phyloP scores from a whole-genome alignment of 2,329 filamentous ascomycete species.

The Phyllosticta ampelicida region DNA sequence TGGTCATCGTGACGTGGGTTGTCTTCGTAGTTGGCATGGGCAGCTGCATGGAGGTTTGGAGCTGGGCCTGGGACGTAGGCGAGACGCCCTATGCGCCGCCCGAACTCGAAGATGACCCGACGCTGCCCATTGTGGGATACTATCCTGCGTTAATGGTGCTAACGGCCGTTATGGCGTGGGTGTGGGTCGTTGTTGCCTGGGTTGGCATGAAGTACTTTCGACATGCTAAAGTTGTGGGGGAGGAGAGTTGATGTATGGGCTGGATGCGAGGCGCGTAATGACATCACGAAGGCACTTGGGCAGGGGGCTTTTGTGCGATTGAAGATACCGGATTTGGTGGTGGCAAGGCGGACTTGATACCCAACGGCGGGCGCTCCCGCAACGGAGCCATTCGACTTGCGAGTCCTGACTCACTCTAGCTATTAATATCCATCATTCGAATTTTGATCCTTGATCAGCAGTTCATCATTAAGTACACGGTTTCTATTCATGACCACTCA shows the following conservation, averaged over 20 bases:
- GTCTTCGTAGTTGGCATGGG: conserved; percentile 97
- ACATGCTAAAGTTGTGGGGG: conserved; percentile 79
- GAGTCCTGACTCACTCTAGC: too few species aligned
- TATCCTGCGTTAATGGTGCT: conserved; percentile 91
- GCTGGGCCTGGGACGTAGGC: conserved; percentile 98
- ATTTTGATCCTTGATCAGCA: too few species aligned
- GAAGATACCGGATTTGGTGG: too few species aligned
- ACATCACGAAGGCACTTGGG: background rate
- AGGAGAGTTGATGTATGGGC: conserved; percentile 28
- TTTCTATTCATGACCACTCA: too few species aligned
- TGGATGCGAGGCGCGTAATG: background rate
- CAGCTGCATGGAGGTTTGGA: conserved; percentile 89
- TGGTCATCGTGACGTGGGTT: conserved; percentile 82
- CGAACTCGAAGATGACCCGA: conserved; percentile 89
- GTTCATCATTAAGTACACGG: too few species aligned
- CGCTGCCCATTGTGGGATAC: conserved; percentile 89
- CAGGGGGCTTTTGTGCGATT: background rate
- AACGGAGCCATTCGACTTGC: too few species aligned
- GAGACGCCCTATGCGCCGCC: conserved; percentile 92
- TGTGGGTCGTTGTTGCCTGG: conserved; percentile 97
- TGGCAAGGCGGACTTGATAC: too few species aligned
- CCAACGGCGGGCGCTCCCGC: too few species aligned
- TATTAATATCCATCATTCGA: too few species aligned
- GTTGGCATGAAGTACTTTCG: conserved; percentile 99
- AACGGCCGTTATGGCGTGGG: conserved; percentile 94